Conservation (phyloP, 2,329 filamentous ascomycete species). For the Pestalotiopsis fici region DNA sequence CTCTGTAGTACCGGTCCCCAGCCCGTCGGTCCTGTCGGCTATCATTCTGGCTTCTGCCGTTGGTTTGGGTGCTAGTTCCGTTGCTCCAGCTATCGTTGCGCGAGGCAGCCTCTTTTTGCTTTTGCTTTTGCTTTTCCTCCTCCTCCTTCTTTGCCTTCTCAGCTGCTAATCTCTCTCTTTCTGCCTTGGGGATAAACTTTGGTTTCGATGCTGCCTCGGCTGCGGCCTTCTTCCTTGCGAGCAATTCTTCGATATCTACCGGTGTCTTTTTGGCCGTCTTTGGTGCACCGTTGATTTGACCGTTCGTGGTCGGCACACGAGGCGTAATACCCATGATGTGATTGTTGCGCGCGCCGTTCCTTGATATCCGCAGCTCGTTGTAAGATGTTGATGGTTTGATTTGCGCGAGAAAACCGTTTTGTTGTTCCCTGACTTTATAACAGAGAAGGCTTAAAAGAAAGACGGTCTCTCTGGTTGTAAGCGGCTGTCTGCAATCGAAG, state of each 20-base stretch:
- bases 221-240: slow-evolving; percentile 82
- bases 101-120: slow-evolving; percentile 18
- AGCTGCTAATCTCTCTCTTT: slow-evolving; percentile 69
- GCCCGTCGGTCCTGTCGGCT: slow-evolving; percentile 26
- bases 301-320: slow-evolving; percentile 16
- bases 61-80: slow-evolving; percentile 13
- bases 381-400: not conserved
- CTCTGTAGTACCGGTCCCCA: slow-evolving; percentile 22
- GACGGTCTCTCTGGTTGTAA: not conserved
- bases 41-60: slow-evolving; percentile 15
- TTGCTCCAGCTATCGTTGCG: slow-evolving; percentile 36
- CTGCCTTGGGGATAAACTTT: slow-evolving; percentile 75
- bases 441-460: too few species aligned
- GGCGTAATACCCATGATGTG: slow-evolving; percentile 26
- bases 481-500: not conserved
- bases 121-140: slow-evolving; percentile 24
- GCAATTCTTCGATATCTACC: slow-evolving; percentile 81
- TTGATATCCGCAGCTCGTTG: not conserved
- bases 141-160: slow-evolving; percentile 75
- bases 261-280: slow-evolving; percentile 39
- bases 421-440: too few species aligned
- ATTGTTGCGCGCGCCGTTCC: not conserved
- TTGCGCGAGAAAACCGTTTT: not conserved
- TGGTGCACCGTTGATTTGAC: slow-evolving; percentile 6
- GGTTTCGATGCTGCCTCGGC: slow-evolving; percentile 85